Conservation (phyloP, 495 filamentous ascomycete genomes). For the Penicillium salamii region DNA sequence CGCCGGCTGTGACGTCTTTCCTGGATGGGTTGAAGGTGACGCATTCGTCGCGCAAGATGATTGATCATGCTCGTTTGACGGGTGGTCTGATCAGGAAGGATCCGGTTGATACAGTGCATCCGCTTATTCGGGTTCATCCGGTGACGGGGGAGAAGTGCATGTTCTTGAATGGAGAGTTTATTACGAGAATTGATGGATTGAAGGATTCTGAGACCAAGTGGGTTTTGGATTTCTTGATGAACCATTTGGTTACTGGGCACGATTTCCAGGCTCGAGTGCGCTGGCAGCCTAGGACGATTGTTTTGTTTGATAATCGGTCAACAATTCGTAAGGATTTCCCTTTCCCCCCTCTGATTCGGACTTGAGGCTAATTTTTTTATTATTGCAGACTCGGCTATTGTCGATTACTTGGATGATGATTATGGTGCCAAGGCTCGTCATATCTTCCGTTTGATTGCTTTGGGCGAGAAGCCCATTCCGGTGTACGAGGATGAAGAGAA, state of each 20-base stretch:
- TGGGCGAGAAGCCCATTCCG: constrained; percentile 52
- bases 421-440: constrained; percentile 45
- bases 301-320: constrained; percentile 76
- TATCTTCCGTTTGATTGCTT: constrained; percentile 51
- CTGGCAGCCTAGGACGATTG: constrained; percentile 79
- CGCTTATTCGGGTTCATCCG: constrained; percentile 70
- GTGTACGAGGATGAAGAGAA: constrained; percentile 37
- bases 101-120: constrained; percentile 65
- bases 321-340: constrained; percentile 49
- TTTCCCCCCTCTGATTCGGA: neutral
- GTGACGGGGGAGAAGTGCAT: constrained; percentile 78
- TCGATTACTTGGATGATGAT: constrained; percentile 51
- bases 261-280: constrained; percentile 88
- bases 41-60: constrained; percentile 75
- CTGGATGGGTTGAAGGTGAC: constrained; percentile 69
- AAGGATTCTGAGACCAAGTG: constrained; percentile 57
- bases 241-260: constrained; percentile 76
- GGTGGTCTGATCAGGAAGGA: constrained; percentile 69
- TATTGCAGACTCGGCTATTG: constrained; percentile 51
- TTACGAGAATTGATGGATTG: constrained; percentile 70
- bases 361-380: constrained; percentile 2
- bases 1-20: constrained; percentile 64
- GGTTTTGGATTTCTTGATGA: constrained; percentile 82
- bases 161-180: constrained; percentile 79
- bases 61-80: constrained; percentile 57